phyloP scores from a whole-genome alignment of 1,284 basidiomycete species.

The Flammula alnicola region DNA sequence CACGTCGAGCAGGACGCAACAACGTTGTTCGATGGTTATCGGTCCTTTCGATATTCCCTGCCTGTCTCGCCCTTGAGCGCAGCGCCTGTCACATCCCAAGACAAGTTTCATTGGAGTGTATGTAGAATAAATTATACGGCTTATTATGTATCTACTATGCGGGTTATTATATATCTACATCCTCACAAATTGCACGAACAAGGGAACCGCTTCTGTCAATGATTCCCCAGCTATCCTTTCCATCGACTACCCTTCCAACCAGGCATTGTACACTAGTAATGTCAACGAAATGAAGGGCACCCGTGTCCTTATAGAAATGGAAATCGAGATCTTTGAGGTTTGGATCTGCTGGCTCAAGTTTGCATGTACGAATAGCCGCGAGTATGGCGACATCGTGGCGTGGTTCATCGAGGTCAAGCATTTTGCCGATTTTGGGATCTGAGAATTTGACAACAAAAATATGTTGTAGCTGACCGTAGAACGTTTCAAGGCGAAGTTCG shows the following conservation, averaged over 20 bases:
- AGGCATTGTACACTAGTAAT: constrained; percentile 23
- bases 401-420: constrained; percentile 1
- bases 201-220: constrained; percentile 20
- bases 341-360: constrained; percentile 3
- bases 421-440: background rate
- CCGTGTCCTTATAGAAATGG: constrained; percentile 19
- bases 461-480: constrained; percentile 28
- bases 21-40: no score
- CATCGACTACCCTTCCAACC: constrained; percentile 18
- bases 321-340: constrained; percentile 24
- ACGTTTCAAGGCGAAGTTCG: constrained; percentile 15
- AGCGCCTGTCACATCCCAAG: no score
- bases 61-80: no score
- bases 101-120: no score
- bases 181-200: no score
- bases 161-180: no score
- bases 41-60: no score
- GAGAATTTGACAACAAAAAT: constrained; percentile 22
- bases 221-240: constrained; percentile 13
- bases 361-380: constrained; percentile 6
- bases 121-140: no score
- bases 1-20: no score
- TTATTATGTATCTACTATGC: no score
- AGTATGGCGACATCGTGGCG: constrained; percentile 6
- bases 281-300: constrained; percentile 22